Conservation (phyloP, 1,139 yeast species). For the Geotrichum macrosporum region DNA sequence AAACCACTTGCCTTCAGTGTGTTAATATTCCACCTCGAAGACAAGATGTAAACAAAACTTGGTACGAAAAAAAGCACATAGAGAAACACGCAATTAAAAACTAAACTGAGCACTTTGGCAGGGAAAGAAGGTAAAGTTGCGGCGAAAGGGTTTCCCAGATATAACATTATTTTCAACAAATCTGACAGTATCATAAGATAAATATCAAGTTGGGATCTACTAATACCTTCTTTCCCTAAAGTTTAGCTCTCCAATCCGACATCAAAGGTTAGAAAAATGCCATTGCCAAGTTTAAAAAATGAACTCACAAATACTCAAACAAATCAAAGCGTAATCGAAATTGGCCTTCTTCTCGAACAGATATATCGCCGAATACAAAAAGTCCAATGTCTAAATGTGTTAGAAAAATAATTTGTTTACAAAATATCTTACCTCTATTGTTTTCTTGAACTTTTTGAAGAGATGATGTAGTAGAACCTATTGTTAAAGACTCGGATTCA, state of each 20-base stretch:
- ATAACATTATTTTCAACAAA: neutral
- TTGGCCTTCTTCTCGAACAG: constrained; percentile 26
- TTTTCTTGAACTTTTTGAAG: constrained; percentile 27
- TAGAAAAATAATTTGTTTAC: neutral
- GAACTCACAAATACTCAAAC: constrained; percentile 24
- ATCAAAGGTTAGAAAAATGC: neutral
- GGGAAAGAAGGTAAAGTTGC: neutral
- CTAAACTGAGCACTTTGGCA: too few species aligned
- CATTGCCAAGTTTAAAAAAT: neutral
- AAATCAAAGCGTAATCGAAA: constrained; percentile 25
- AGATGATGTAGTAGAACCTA: constrained; percentile 27
- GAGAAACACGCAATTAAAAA: too few species aligned
- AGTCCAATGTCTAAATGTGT: constrained; percentile 23
- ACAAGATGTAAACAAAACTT: too few species aligned
- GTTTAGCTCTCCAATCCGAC: neutral
- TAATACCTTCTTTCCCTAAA: neutral
- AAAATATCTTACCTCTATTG: constrained; percentile 20
- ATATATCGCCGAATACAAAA: constrained; percentile 28
- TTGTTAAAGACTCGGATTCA: constrained; percentile 23
- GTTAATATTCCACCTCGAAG: too few species aligned
- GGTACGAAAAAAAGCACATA: too few species aligned
- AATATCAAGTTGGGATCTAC: neutral
- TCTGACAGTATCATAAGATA: too few species aligned
- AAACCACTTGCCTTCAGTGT: too few species aligned
- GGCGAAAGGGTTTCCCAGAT: neutral